These are phyloP conservation scores for Daldinia decipiens DNA, from an alignment of 495 filamentous ascomycete species.

Conservation along the genomic window DNA sequence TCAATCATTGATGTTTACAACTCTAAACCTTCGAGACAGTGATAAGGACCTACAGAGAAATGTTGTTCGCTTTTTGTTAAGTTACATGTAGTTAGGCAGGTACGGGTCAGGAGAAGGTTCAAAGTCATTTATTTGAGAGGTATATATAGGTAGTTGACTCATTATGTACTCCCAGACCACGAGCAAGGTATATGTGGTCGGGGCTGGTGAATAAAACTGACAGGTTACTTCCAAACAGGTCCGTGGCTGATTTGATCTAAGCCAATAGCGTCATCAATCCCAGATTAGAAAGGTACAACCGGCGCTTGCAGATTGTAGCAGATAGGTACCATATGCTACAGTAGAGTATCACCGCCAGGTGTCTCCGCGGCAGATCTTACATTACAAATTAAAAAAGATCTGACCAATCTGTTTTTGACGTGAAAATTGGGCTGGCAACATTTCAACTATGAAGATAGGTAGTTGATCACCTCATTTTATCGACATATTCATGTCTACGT, in stretches of 20 bases:
- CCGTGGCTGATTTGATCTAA: slow-evolving; percentile 30
- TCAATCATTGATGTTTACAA: neutral
- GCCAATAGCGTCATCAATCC: slow-evolving; percentile 18
- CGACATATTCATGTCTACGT: neutral
- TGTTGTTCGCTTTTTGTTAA: neutral
- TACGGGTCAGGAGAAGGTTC: too few species aligned
- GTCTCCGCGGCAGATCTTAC: slow-evolving; percentile 4
- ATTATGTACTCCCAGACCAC: neutral
- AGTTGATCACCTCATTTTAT: neutral
- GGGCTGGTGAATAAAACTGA: slow-evolving; percentile 27
- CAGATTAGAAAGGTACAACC: slow-evolving; percentile 30
- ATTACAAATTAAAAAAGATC: slow-evolving; percentile 12
- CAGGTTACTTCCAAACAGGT: slow-evolving; percentile 13
- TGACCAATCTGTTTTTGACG: slow-evolving; percentile 9
- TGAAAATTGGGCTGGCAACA: neutral
- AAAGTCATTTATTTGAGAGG: neutral
- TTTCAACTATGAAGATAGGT: neutral
- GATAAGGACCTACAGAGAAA: neutral
- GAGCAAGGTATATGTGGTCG: neutral
- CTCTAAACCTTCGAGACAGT: neutral
- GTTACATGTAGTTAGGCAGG: too few species aligned
- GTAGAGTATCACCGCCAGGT: slow-evolving; percentile 14
- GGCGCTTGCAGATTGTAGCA: slow-evolving; percentile 24
- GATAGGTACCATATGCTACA: slow-evolving; percentile 8
- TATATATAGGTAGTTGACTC: neutral